Evolutionary conservation across 1,139 yeast genomes (phyloP).

Genomic region (Pichia inconspicua): DNA sequence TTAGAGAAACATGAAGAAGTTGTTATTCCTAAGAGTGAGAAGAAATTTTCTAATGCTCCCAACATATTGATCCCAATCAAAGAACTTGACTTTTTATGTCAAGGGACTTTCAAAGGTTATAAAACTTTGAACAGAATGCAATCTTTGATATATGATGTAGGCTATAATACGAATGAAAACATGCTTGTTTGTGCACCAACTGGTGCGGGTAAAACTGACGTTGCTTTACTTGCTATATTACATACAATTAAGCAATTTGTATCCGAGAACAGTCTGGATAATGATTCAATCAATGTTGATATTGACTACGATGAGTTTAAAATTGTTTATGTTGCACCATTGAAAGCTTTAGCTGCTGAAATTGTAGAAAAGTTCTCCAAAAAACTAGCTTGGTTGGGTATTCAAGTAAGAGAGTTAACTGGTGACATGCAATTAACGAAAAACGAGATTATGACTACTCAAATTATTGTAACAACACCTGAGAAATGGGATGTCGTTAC

Average conservation of each 20-base stretch:
- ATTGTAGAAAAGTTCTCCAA: conserved; percentile 83
- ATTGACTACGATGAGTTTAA: conserved; percentile 79
- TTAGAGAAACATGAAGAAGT: conserved; percentile 69
- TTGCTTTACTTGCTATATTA: conserved; percentile 77
- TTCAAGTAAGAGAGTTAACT: conserved; percentile 80
- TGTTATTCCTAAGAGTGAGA: conserved; percentile 64
- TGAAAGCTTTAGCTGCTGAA: conserved; percentile 95
- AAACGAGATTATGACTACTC: conserved; percentile 76
- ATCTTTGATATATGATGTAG: conserved; percentile 84
- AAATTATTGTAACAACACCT: conserved; percentile 91
- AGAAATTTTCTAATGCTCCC: conserved; percentile 40
- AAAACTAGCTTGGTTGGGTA: conserved; percentile 76
- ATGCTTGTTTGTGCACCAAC: conserved; percentile 99
- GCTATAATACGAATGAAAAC: conserved; percentile 87
- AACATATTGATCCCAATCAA: conserved; percentile 48
- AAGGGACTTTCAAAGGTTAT: conserved; percentile 78
- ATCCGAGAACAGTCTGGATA: conserved; percentile 33
- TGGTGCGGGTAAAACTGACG: conserved; percentile 99
- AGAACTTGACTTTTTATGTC: conserved; percentile 70
- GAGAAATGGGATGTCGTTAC: conserved; percentile 99
- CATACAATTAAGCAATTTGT: conserved; percentile 69
- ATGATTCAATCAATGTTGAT: conserved; percentile 48
- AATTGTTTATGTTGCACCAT: conserved; percentile 90
- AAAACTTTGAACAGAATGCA: conserved; percentile 79
- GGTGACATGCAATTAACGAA: conserved; percentile 95